phyloP scores from a whole-genome alignment of 176 grass and related monocot species.

The Stipa capillata region DNA sequence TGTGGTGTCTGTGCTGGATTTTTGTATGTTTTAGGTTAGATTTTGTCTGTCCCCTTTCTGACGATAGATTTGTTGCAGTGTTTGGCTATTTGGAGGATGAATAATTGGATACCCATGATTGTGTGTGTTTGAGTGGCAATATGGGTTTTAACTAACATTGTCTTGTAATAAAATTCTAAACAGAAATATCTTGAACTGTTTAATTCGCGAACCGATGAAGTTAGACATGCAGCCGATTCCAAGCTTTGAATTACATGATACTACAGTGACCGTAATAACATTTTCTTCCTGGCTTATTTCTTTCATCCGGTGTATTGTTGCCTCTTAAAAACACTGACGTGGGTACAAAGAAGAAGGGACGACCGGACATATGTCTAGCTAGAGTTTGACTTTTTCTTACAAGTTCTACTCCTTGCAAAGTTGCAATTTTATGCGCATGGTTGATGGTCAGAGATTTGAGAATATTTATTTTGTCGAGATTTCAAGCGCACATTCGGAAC shows the following conservation, averaged over 20 bases:
- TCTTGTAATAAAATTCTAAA: background rate
- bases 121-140: background rate
- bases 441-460: background rate
- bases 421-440: background rate
- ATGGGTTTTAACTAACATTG: background rate
- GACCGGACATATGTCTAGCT: background rate
- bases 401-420: background rate
- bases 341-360: too few relatives aligned
- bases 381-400: background rate
- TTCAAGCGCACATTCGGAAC: background rate
- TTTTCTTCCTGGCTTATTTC: too few relatives aligned
- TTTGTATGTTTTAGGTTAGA: background rate
- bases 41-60: background rate
- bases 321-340: too few relatives aligned
- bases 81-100: background rate
- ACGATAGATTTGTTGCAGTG: background rate
- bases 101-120: background rate
- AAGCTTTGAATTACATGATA: too few relatives aligned
- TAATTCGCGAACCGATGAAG: background rate
- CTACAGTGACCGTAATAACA: too few relatives aligned
- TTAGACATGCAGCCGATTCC: too few relatives aligned
- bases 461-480: background rate
- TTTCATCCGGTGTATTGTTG: too few relatives aligned
- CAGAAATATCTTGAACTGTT: background rate
- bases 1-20: background rate